phyloP scores from a whole-genome alignment of 257 asterid species.

The Cordia subcordata region DNA sequence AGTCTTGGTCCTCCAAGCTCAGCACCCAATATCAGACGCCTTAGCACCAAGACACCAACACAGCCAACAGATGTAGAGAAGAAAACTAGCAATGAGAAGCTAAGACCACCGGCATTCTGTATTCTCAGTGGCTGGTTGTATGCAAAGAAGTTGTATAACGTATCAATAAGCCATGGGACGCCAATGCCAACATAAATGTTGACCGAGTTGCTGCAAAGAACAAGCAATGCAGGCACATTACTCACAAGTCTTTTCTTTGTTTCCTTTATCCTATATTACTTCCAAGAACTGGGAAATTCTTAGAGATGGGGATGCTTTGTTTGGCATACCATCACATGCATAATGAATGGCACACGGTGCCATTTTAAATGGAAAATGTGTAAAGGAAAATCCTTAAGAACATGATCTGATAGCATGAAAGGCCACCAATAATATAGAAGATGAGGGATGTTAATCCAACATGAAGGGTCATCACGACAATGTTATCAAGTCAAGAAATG shows the following conservation, averaged over 20 bases:
- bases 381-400: no score
- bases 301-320: no score
- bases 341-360: no score
- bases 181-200: conserved; percentile 89
- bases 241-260: not conserved
- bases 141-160: conserved; percentile 76
- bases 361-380: no score
- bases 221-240: not conserved
- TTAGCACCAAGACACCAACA: conserved; percentile 63
- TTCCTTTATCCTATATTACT: not conserved
- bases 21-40: conserved; percentile 70
- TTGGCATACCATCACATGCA: no score
- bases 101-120: conserved; percentile 65
- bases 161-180: conserved; percentile 83
- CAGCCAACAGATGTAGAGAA: conserved; percentile 81
- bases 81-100: conserved; percentile 83
- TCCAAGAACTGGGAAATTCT: no score
- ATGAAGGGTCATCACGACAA: no score
- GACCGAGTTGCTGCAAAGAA: conserved; percentile 74
- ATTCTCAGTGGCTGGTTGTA: conserved; percentile 62
- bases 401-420: no score
- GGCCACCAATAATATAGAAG: no score
- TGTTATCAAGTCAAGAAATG: not conserved
- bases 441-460: no score
- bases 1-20: conserved; percentile 88